Conservation (phyloP, 352 stramenopile genomes). For the Globisporangium okanoganense region DNA sequence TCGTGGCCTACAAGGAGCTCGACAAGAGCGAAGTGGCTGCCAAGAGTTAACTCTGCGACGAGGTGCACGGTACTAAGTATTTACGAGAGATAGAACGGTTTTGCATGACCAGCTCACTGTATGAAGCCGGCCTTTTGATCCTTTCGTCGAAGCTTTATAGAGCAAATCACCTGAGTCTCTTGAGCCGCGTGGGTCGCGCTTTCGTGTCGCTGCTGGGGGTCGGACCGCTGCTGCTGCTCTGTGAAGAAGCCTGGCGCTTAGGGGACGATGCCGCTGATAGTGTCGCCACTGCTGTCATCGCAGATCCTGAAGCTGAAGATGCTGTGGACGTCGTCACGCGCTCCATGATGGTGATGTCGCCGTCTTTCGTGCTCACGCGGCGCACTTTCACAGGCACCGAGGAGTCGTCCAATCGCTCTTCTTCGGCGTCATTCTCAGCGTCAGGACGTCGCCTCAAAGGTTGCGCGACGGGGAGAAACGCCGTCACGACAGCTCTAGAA, state of each 20-base stretch:
- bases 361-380: slow-evolving; percentile 14
- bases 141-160: no score
- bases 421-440: background rate
- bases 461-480: background rate
- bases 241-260: background rate
- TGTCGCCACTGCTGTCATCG: background rate
- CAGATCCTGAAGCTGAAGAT: background rate
- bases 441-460: background rate
- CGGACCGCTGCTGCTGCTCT: background rate
- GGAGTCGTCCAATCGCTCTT: background rate
- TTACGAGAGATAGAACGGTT: background rate
- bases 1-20: slow-evolving; percentile 15
- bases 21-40: slow-evolving; percentile 11
- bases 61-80: background rate
- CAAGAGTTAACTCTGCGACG: background rate
- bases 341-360: slow-evolving; percentile 13
- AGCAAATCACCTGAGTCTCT: slow-evolving; percentile 15
- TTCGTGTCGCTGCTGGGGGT: slow-evolving; percentile 10
- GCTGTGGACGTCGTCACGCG: background rate
- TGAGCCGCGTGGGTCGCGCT: slow-evolving; percentile 17
- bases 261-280: background rate
- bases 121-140: no score
- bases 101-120: no score
- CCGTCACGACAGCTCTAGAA: slow-evolving; percentile 6
- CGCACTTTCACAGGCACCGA: slow-evolving; percentile 8